These are phyloP conservation scores for Posidonia oceanica DNA, from an alignment of 116 monocot genomes.

Conservation along the genomic window DNA sequence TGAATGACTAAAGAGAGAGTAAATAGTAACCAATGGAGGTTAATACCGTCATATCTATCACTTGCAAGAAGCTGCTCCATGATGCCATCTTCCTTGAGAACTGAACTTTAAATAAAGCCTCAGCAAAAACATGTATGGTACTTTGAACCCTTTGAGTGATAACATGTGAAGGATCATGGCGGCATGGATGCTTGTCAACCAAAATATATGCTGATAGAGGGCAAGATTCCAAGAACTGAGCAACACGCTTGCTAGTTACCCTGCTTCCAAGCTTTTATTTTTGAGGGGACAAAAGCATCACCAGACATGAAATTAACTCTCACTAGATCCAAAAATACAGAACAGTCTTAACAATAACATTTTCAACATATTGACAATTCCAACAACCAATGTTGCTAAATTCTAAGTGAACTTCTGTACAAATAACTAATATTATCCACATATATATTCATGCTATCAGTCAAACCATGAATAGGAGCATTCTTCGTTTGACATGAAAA, in stretches of 20 bases:
- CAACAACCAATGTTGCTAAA: too few relatives aligned
- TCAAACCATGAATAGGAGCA: too few relatives aligned
- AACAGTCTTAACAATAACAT: too few relatives aligned
- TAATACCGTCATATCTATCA: slow-evolving; percentile 56
- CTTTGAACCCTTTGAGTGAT: slow-evolving; percentile 77
- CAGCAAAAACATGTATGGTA: slow-evolving; percentile 48
- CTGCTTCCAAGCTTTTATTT: slow-evolving; percentile 75
- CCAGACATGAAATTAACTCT: neutral
- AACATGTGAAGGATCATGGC: slow-evolving; percentile 94
- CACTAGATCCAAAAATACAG: neutral
- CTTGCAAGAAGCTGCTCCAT: slow-evolving; percentile 45
- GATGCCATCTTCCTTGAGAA: slow-evolving; percentile 29
- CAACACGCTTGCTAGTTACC: slow-evolving; percentile 75
- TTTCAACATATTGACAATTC: too few relatives aligned
- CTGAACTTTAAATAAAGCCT: slow-evolving; percentile 24
- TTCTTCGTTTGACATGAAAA: too few relatives aligned
- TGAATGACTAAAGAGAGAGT: neutral
- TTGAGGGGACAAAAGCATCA: neutral
- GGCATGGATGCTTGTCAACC: slow-evolving; percentile 72
- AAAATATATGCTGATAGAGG: slow-evolving; percentile 54
- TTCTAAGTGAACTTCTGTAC: too few relatives aligned
- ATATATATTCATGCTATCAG: too few relatives aligned
- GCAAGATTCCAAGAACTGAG: slow-evolving; percentile 51
- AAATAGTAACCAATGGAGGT: neutral
- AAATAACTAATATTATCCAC: too few relatives aligned